Conservation (phyloP, 257 asterid species). For the Plantago ovata region DNA sequence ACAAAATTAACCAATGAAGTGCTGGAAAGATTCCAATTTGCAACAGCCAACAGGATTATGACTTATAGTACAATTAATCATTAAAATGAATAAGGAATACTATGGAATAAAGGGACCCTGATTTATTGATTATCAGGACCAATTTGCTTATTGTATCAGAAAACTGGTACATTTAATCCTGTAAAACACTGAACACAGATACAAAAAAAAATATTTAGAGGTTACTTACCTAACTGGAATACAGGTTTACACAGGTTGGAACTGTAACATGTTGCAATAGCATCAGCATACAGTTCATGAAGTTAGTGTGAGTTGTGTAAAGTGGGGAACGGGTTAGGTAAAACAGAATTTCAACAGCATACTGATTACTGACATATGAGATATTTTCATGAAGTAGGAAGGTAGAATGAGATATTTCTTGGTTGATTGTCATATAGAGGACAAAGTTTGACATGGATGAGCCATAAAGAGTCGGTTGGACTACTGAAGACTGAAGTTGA, state of each 20-base stretch:
- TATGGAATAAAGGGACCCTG: constrained; percentile 20
- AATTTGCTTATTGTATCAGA: constrained; percentile 16
- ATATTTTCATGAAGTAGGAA: constrained; percentile 24
- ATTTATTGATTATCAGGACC: constrained; percentile 29
- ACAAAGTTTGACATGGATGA: not conserved
- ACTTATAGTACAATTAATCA: constrained; percentile 20
- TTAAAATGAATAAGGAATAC: constrained; percentile 14
- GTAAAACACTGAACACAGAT: too few relatives aligned
- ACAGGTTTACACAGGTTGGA: not conserved
- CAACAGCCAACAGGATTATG: constrained; percentile 16
- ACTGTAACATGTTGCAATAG: not conserved
- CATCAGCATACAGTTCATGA: constrained; percentile 26
- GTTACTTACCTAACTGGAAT: not conserved
- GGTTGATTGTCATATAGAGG: not conserved
- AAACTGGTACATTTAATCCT: constrained; percentile 15
- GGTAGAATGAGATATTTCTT: constrained; percentile 5
- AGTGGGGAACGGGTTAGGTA: constrained; percentile 12
- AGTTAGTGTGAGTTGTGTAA: constrained; percentile 28
- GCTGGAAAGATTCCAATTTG: constrained; percentile 23
- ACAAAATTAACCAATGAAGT: too few relatives aligned
- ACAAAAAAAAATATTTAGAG: not conserved
- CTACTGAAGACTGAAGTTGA: too few relatives aligned
- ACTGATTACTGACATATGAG: constrained; percentile 35
- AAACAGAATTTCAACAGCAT: constrained; percentile 15
- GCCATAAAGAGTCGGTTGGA: too few relatives aligned